phyloP scores from a whole-genome alignment of 495 filamentous ascomycete genomes.

The Penicillium macrosclerotiorum region DNA sequence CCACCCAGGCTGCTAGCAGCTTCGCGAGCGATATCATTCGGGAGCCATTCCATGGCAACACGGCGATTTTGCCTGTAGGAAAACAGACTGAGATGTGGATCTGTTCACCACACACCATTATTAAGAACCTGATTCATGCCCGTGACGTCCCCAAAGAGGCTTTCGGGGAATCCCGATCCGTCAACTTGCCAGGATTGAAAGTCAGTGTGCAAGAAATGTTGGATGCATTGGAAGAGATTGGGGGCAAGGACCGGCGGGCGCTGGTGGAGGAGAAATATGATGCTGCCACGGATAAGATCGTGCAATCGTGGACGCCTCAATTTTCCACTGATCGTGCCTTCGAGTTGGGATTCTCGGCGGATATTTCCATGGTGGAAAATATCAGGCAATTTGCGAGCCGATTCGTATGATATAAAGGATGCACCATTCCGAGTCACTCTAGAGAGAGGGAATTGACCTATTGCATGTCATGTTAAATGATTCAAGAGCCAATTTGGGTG shows the following conservation, averaged over 20 bases:
- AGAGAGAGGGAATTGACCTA: constrained; percentile 7
- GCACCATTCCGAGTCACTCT: constrained; percentile 13
- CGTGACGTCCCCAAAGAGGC: constrained; percentile 52
- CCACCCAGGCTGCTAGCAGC: constrained; percentile 70
- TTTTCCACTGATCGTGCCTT: constrained; percentile 60
- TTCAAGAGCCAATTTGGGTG: not conserved
- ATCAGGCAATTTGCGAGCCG: constrained; percentile 50
- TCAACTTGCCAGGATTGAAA: constrained; percentile 73
- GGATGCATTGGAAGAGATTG: constrained; percentile 67
- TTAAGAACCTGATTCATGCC: constrained; percentile 69
- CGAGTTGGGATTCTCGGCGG: constrained; percentile 58
- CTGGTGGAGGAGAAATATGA: constrained; percentile 66
- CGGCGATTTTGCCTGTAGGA: constrained; percentile 61
- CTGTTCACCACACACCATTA: constrained; percentile 63
- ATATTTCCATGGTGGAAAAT: constrained; percentile 57
- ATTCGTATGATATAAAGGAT: constrained; percentile 22
- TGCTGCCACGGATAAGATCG: constrained; percentile 62
- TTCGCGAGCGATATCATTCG: constrained; percentile 75
- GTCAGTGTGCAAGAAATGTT: constrained; percentile 73
- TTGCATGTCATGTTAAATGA: not conserved
- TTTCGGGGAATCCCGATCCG: constrained; percentile 56
- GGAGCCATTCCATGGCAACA: constrained; percentile 61
- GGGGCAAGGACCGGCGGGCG: constrained; percentile 63
- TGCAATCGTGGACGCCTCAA: constrained; percentile 70
- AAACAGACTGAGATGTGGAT: constrained; percentile 60